Conservation (phyloP, 2,329 filamentous ascomycete genomes). For the Cladophialophora yegresii region DNA sequence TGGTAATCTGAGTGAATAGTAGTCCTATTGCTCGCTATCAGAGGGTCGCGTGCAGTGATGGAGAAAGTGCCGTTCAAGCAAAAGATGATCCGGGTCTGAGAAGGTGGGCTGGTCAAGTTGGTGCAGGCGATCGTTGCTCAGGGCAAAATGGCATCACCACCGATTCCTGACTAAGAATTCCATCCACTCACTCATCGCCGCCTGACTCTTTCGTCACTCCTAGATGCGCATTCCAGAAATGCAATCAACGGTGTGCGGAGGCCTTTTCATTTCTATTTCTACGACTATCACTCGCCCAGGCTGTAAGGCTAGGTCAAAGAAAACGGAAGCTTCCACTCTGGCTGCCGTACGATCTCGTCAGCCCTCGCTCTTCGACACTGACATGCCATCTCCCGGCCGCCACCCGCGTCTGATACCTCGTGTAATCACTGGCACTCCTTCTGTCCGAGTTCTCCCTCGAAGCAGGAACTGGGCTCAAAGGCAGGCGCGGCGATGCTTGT, state of each 20-base stretch:
- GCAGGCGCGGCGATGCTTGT: conserved; percentile 25
- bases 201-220: neutral
- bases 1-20: conserved; percentile 38
- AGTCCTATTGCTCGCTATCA: conserved; percentile 34
- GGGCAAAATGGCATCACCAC: conserved; percentile 6
- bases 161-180: conserved; percentile 4
- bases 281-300: neutral
- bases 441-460: conserved; percentile 31
- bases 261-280: neutral
- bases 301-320: conserved; percentile 33
- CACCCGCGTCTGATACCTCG: conserved; percentile 26
- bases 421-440: neutral
- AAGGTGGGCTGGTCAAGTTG: conserved; percentile 17
- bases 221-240: neutral
- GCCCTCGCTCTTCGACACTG: conserved; percentile 31
- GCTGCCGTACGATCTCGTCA: conserved; percentile 37
- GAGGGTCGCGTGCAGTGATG: conserved; percentile 28
- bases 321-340: conserved; percentile 40
- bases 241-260: neutral
- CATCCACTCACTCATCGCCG: neutral
- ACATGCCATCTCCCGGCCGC: conserved; percentile 31
- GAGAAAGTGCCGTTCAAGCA: conserved; percentile 18
- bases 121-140: neutral
- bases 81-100: conserved; percentile 17
- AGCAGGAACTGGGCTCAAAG: conserved; percentile 21